Percentiles rank a stretch among this genome's conserved stretches.
phyloP scores from a whole-genome alignment of 371 early-diverging fungal genomes.

The Lichtheimia ramosa region DNA sequence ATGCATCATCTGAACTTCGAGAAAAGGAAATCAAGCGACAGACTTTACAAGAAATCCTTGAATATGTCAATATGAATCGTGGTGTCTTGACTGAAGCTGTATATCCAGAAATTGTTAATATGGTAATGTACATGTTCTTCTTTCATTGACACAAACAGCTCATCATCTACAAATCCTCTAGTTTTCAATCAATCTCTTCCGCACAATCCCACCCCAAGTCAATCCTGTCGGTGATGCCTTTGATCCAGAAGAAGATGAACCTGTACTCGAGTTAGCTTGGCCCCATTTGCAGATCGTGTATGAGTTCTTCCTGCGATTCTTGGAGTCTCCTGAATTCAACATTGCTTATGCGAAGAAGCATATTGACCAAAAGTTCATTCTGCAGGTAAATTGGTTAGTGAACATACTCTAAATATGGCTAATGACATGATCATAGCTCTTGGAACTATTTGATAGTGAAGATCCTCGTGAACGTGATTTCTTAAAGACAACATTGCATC shows the following conservation, averaged over 20 bases:
- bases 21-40: conserved; percentile 95
- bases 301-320: conserved; percentile 93
- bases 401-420: background rate
- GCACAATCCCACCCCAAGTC: conserved; percentile 94
- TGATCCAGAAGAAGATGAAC: conserved; percentile 98
- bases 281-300: conserved; percentile 97
- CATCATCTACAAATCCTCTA: conserved; percentile 23
- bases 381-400: conserved; percentile 60
- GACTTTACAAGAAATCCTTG: conserved; percentile 87
- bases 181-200: conserved; percentile 91
- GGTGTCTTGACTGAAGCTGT: conserved; percentile 85
- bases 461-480: conserved; percentile 97
- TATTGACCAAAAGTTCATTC: conserved; percentile 92
- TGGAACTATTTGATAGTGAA: conserved; percentile 96
- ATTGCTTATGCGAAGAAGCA: conserved; percentile 92
- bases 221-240: conserved; percentile 95
- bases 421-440: conserved; percentile 52
- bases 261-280: conserved; percentile 94
- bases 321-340: conserved; percentile 96
- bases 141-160: too few relatives aligned
- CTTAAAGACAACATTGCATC: conserved; percentile 94
- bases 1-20: conserved; percentile 79
- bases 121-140: conserved; percentile 60
- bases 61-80: conserved; percentile 85
- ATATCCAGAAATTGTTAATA: conserved; percentile 88